Evolutionary conservation across 371 early-diverging fungal species (phyloP), one percentile per base, ranked within the genome.

Genomic region (Mortierella sp.): DNA sequence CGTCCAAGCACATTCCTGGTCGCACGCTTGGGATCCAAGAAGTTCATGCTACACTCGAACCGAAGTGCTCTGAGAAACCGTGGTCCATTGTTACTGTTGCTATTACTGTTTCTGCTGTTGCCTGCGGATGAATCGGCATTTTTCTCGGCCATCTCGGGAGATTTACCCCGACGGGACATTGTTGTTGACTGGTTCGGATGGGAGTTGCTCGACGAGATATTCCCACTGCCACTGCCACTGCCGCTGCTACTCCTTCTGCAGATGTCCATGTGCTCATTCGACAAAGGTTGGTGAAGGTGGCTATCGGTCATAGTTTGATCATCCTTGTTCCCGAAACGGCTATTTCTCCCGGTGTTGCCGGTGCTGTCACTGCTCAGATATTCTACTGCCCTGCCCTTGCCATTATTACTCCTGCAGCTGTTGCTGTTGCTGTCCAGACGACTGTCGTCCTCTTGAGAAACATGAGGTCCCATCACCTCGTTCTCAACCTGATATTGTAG

Each of bases 1-100:
- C 85, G 81, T 5, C 81, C 85, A 21, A 84, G 74, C 44, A 84
- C 74, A 50, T 81, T 84, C 26, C 85, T 77, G 5, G 85, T 81
- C 7, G 85, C 85, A 21, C 85, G 75, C n/a, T 79, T 78, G 10
- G 81, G 81, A 16, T 84, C 79, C 74, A 84, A 38, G 79, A 84
- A 84, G 72, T 84, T 84, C 81, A 84, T 84, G 58, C 85, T 84
- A 77, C 85, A 84, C 42, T 84, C 85, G 63, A 84, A 84, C 7
- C 58, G 75, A 5, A 81, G 70, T 3, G 44, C 52, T 21, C 79
- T 79, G 24, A 84, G 34, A 65, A 76, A 84, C 6, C 85, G 78
- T 26, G 79, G 68, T 38, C 81, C 85, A 44, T 70, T 80, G 55
- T 55, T 45, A 3, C 13, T 44, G n/a, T 48, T 75, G 10, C n/a